phyloP scores from a whole-genome alignment of 129 eudicot species.

The Artemisia tridentata region DNA sequence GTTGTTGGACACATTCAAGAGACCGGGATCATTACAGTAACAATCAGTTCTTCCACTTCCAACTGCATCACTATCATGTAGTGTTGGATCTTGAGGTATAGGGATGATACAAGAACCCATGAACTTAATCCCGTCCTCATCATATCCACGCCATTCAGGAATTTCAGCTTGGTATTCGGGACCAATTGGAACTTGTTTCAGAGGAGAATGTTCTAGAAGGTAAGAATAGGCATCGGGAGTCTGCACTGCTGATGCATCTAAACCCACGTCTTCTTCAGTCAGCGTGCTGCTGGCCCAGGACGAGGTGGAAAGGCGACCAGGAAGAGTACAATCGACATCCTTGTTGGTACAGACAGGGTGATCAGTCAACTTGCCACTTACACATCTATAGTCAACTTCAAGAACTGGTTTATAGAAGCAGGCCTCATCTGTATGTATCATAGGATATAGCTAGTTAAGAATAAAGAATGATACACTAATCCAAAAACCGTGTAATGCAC shows the following conservation, averaged over 20 bases:
- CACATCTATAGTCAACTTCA: conserved; percentile 32
- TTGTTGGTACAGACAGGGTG: conserved; percentile 17
- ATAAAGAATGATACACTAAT: conserved; percentile 4
- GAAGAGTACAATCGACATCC: conserved; percentile 25
- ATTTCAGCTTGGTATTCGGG: conserved; percentile 56
- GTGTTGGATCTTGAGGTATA: conserved; percentile 34
- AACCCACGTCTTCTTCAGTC: conserved; percentile 47
- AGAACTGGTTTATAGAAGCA: conserved; percentile 14
- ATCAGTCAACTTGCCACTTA: conserved; percentile 31
- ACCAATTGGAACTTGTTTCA: conserved; percentile 53
- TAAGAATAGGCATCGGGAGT: conserved; percentile 30
- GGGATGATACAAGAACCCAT: conserved; percentile 40
- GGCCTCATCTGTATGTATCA: conserved; percentile 42
- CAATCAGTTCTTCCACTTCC: conserved; percentile 40
- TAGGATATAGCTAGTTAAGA: conserved; percentile 27
- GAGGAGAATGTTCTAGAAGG: conserved; percentile 49
- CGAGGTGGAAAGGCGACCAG: conserved; percentile 45
- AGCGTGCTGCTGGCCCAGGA: conserved; percentile 43
- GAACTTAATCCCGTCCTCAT: conserved; percentile 21
- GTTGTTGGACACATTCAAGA: conserved; percentile 45
- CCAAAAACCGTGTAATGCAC: not conserved
- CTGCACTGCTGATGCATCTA: conserved; percentile 23
- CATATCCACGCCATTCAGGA: conserved; percentile 41
- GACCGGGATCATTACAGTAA: conserved; percentile 46
- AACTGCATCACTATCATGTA: conserved; percentile 15